Conservation (phyloP, 1,284 basidiomycete species). For the Dichomitus squalens region DNA sequence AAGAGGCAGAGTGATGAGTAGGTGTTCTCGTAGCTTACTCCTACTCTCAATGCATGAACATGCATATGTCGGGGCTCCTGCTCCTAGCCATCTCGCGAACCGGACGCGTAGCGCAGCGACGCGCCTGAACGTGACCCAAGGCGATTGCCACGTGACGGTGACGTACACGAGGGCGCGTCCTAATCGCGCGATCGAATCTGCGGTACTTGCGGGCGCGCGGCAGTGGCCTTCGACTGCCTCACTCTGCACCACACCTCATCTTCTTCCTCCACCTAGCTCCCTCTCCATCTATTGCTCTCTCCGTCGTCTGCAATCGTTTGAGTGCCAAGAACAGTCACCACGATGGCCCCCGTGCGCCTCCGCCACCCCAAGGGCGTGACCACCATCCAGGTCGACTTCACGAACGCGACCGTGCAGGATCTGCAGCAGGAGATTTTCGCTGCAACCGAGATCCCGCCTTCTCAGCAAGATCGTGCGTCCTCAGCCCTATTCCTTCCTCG, state of each 20-base stretch:
- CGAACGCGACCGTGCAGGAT: slow-evolving; percentile 66
- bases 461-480: slow-evolving; percentile 74
- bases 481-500: not conserved
- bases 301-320: not conserved
- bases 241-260: not conserved
- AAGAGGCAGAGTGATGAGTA: not conserved
- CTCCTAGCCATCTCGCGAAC: not conserved
- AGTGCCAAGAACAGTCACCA: not conserved
- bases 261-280: not conserved
- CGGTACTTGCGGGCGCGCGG: not conserved
- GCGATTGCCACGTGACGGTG: slow-evolving; percentile 4
- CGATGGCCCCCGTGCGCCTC: slow-evolving; percentile 71
- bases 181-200: slow-evolving; percentile 16
- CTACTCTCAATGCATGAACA: not conserved
- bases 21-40: not conserved
- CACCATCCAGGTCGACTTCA: slow-evolving; percentile 72
- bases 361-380: slow-evolving; percentile 82
- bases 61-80: not conserved
- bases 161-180: slow-evolving; percentile 9
- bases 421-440: slow-evolving; percentile 72
- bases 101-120: not conserved
- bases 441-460: slow-evolving; percentile 71
- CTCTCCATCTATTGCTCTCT: not conserved
- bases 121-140: slow-evolving; percentile 17
- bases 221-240: not conserved